Evolutionary conservation across 1,139 yeast genomes (phyloP).

Genomic region (Blastobotrys malaysiensis): DNA sequence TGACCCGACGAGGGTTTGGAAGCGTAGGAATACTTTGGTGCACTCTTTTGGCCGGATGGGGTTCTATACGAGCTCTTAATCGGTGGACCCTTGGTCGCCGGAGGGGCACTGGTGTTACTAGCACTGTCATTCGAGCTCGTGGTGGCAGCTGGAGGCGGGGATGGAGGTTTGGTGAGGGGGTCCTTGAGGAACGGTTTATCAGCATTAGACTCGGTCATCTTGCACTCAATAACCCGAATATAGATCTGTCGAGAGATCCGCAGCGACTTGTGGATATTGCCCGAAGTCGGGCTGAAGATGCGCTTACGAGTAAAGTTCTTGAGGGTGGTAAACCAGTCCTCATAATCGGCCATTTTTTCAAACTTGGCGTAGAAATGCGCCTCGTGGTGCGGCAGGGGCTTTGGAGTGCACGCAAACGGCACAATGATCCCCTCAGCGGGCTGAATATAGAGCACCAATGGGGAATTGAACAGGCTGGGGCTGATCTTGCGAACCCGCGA

Average conservation of each 20-base stretch:
- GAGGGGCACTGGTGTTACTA: background rate
- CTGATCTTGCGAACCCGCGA: slow-evolving; percentile 67
- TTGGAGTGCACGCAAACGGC: slow-evolving; percentile 20
- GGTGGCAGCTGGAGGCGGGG: too few species aligned
- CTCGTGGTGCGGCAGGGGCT: slow-evolving; percentile 14
- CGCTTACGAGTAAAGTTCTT: slow-evolving; percentile 63
- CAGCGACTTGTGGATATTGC: slow-evolving; percentile 32
- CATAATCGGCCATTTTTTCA: slow-evolving; percentile 65
- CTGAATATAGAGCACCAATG: slow-evolving; percentile 39
- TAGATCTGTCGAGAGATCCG: slow-evolving; percentile 52
- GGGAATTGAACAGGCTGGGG: slow-evolving; percentile 57
- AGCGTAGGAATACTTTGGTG: too few species aligned
- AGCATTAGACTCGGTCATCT: slow-evolving; percentile 19
- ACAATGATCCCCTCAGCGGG: slow-evolving; percentile 15
- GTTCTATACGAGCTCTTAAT: too few species aligned
- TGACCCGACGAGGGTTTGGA: too few species aligned
- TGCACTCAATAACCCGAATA: slow-evolving; percentile 65
- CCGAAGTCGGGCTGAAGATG: slow-evolving; percentile 38
- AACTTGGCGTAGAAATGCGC: slow-evolving; percentile 44
- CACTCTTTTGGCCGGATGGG: too few species aligned
- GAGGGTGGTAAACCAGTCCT: slow-evolving; percentile 78
- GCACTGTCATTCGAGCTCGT: background rate
- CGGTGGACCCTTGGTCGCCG: too few species aligned
- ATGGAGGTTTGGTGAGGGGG: too few species aligned
- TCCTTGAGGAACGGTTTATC: background rate